Evolutionary conservation across 2,329 filamentous ascomycete genomes (phyloP), one percentile per base, ranked within the genome.

Genomic region (Trichoderma semiorbis): DNA sequence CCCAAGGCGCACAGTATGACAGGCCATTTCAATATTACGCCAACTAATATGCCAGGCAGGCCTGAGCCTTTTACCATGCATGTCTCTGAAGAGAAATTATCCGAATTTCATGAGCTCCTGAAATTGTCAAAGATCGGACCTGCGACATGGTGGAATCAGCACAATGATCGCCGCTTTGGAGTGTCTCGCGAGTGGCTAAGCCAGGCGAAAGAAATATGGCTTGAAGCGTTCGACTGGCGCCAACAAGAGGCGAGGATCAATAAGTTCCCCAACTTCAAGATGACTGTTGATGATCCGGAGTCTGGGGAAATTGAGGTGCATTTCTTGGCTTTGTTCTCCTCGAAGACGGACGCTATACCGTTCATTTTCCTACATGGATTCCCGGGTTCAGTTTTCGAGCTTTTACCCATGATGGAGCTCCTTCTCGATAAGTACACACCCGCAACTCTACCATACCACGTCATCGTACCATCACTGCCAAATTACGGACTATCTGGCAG

Each of bases 401-500:
- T 90, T 75, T 75, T 90, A 1, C 83, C 83, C 1, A 79, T 88
- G 11, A 76, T 90, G 63, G 76, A 82, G 1, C 47, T 86, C 4
- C 78, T 90, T 3, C 76, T 78, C 26, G 75, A 81, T 3, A 84
- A 84, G 69, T 89, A 89, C 76, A 82, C 83, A 0, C 82, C 86
- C 0, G 79, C 84, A 0, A 81, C 79, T 0, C 79, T 90, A 11
- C 88, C 88, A 0, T 90, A 87, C 76, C 87, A 90, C 73, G 77
- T 90, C 53, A 83, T 90, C 50, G 84, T 86, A 0, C 88, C 88
- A 0, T 87, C 43, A 10, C 43, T 50, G 8, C 43, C 43, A n/a
- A 50, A 21, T n/a, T 50, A 50, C n/a, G 43, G 43, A 50, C 43
- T 50, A n/a, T 50, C 43, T 21, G 43, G 43, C n/a, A 50, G n/a